A percentile compares a stretch with the other conserved stretches of the same genome.
Conservation (phyloP, 495 filamentous ascomycete genomes). For the Penicillium cosmopolitanum region DNA sequence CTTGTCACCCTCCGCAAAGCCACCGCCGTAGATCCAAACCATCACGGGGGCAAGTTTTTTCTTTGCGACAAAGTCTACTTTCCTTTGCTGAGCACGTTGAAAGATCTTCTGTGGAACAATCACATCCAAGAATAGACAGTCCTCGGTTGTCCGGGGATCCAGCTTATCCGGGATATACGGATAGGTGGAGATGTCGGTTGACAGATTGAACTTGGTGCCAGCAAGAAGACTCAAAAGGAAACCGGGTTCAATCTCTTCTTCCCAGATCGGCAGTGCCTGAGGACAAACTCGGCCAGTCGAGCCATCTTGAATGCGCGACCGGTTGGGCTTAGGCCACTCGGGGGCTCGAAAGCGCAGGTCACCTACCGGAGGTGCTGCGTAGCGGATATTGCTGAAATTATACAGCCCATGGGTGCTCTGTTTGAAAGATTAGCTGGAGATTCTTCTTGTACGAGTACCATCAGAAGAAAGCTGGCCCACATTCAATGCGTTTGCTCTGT, state of each 20-base stretch:
- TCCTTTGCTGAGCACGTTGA: slow-evolving; percentile 28
- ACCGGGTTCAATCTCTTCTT: slow-evolving; percentile 25
- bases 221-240: slow-evolving; percentile 40
- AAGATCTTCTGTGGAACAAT: slow-evolving; percentile 50
- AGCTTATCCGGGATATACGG: slow-evolving; percentile 25
- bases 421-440: slow-evolving; percentile 5
- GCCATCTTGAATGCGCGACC: slow-evolving; percentile 47
- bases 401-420: slow-evolving; percentile 42
- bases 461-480: slow-evolving; percentile 19
- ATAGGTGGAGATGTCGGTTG: slow-evolving; percentile 36
- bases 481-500: slow-evolving; percentile 52
- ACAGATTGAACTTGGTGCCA: slow-evolving; percentile 33
- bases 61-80: slow-evolving; percentile 10
- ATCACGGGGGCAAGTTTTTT: slow-evolving; percentile 52
- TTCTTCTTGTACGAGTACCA: background rate
- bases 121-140: slow-evolving; percentile 62
- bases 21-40: slow-evolving; percentile 66
- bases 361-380: slow-evolving; percentile 58
- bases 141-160: slow-evolving; percentile 56
- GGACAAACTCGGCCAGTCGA: slow-evolving; percentile 52
- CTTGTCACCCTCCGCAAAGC: slow-evolving; percentile 57
- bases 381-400: slow-evolving; percentile 65
- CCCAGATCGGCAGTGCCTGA: slow-evolving; percentile 49
- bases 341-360: slow-evolving; percentile 56
- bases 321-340: slow-evolving; percentile 38